A percentile compares a stretch with the other conserved stretches of the same genome.
Evolutionary conservation across 106 monocot species (phyloP).

Genomic region (Ottelia alismoides): DNA sequence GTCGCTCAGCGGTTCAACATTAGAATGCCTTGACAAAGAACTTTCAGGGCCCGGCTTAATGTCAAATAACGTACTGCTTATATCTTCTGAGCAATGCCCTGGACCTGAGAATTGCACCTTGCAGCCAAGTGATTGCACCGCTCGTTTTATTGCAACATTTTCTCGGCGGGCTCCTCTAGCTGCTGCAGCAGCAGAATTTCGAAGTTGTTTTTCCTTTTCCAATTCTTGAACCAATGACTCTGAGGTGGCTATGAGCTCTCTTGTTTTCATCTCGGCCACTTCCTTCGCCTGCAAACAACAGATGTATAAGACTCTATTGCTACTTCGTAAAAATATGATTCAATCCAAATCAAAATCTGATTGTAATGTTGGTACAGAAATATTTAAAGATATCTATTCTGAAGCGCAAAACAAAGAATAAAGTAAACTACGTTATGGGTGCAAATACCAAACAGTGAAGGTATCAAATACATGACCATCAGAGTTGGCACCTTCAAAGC

Average conservation of each 20-base stretch:
- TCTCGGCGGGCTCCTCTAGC: constrained; percentile 49
- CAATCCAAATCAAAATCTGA: too few relatives aligned
- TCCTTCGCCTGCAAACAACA: constrained; percentile 64
- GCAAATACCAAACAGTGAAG: too few relatives aligned
- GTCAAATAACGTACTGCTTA: constrained; percentile 13
- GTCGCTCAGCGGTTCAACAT: constrained; percentile 11
- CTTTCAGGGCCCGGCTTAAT: constrained; percentile 2
- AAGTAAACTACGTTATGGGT: too few relatives aligned
- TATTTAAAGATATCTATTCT: too few relatives aligned
- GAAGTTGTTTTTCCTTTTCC: constrained; percentile 42
- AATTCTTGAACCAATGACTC: constrained; percentile 39
- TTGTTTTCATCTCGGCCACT: constrained; percentile 36
- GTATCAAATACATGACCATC: too few relatives aligned
- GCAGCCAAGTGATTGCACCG: constrained; percentile 82
- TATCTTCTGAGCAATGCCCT: constrained; percentile 10
- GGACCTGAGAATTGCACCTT: constrained; percentile 52
- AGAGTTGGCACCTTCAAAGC: constrained; percentile 59
- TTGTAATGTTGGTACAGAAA: too few relatives aligned
- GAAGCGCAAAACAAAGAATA: too few relatives aligned
- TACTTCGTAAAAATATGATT: too few relatives aligned
- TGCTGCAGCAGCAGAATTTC: constrained; percentile 29
- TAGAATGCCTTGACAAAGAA: constrained; percentile 10
- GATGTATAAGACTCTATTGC: too few relatives aligned
- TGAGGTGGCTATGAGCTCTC: constrained; percentile 34
- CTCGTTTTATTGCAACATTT: constrained; percentile 59